These are phyloP conservation scores for Torulaspora maleeae DNA, from an alignment of 805 yeast genomes.

Conservation along the genomic window DNA sequence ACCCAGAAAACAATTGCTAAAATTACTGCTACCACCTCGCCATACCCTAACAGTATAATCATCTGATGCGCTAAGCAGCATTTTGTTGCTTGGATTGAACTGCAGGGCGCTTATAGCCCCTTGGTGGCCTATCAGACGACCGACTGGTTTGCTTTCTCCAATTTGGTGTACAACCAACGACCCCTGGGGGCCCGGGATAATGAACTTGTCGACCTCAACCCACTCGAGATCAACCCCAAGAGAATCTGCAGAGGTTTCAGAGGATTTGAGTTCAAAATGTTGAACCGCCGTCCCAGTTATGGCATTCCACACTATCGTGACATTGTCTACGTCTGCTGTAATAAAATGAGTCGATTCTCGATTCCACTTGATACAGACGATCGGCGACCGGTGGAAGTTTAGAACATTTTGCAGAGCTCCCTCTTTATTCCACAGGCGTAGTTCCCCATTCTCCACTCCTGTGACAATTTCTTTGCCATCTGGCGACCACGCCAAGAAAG, in stretches of 20 bases:
- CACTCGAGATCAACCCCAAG: conserved; percentile 62
- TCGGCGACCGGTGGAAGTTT: conserved; percentile 50
- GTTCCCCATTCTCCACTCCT: conserved; percentile 63
- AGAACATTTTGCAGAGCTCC: conserved; percentile 60
- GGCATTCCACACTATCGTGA: conserved; percentile 63
- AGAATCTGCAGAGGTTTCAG: conserved; percentile 17
- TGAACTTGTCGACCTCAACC: conserved; percentile 66
- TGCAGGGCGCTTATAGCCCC: conserved; percentile 51
- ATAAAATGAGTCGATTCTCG: conserved; percentile 49
- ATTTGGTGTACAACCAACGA: conserved; percentile 53
- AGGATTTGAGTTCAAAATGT: conserved; percentile 39
- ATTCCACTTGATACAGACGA: conserved; percentile 60
- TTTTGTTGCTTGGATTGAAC: conserved; percentile 48
- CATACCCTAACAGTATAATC: conserved; percentile 71
- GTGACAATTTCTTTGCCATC: conserved; percentile 59
- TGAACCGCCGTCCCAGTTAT: conserved; percentile 47
- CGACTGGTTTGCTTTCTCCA: conserved; percentile 44
- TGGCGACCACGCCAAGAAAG: conserved; percentile 57
- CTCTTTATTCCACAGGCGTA: conserved; percentile 71
- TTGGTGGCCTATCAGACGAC: conserved; percentile 60
- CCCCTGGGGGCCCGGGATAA: conserved; percentile 58
- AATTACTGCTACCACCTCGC: conserved; percentile 59
- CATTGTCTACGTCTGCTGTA: conserved; percentile 54
- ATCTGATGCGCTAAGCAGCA: conserved; percentile 72
- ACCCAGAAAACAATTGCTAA: conserved; percentile 45